Evolutionary conservation across 768 basidiomycete genomes (phyloP).

Genomic region (Boletales sp.): DNA sequence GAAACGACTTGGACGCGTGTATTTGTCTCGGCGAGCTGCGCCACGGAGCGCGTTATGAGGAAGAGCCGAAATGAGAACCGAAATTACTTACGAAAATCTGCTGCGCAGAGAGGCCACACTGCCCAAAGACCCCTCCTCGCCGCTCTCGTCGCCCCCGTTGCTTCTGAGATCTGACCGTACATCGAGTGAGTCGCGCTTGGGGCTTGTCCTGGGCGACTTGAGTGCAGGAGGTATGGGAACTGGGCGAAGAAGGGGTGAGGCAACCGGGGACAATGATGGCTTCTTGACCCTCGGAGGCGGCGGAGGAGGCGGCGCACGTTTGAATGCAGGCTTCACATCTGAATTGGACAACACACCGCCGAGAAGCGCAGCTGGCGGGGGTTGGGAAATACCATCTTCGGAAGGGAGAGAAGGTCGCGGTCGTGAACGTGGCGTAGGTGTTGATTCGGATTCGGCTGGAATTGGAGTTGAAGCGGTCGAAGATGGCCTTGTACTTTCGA

Average conservation of each 20-base stretch:
- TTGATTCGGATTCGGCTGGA: conserved; percentile 26
- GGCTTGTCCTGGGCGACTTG: conserved; percentile 17
- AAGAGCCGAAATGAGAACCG: background rate
- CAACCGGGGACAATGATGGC: conserved; percentile 34
- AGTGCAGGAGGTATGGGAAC: conserved; percentile 38
- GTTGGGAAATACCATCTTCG: conserved; percentile 15
- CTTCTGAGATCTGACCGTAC: background rate
- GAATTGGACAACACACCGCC: conserved; percentile 48
- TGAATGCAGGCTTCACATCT: conserved; percentile 44
- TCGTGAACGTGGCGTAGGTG: conserved; percentile 39
- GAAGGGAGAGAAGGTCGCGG: conserved; percentile 32
- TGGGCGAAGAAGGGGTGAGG: conserved; percentile 52
- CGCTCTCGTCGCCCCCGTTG: conserved; percentile 8
- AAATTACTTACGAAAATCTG: conserved; percentile 46
- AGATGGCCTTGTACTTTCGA: conserved; percentile 27
- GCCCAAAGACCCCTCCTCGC: conserved; percentile 11
- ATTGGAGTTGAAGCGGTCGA: conserved; percentile 2
- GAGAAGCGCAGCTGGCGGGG: conserved; percentile 20
- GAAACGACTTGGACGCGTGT: conserved; percentile 6
- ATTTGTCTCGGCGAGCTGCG: conserved; percentile 9
- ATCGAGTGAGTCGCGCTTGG: conserved; percentile 11
- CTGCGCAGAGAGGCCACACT: conserved; percentile 42
- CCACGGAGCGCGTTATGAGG: background rate
- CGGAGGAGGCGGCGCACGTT: conserved; percentile 59
- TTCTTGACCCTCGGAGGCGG: conserved; percentile 39